Base-by-base conservation (phyloP, 1,139 yeast species). In the Diutina sp. region DNA sequence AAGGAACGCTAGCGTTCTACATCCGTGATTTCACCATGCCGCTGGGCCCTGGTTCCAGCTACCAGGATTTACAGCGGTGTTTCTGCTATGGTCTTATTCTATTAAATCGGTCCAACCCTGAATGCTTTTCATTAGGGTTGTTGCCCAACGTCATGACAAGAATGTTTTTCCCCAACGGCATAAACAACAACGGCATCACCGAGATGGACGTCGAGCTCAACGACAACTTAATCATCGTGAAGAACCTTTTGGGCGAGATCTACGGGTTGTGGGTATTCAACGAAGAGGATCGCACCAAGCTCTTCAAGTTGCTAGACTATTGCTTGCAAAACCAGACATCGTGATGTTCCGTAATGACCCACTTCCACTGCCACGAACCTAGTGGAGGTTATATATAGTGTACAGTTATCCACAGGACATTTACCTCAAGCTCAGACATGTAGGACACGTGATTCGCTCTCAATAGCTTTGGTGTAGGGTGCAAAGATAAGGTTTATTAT, bases 251-350 rank as follows among this genome's bases (percentile, higher is more conserved):
- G 57, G 95, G 90, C 12, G 90, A 85, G 55, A 87, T 90, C 57
- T 90, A 82, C 67, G 97, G 98, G 1, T 74, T 91, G 58, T 91
- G 97, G 97, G 78, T 90, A 28, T 90, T 87, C 66, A 84, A 87
- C 60, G 87, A 83, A 57, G 80, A 77, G 4, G 97, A 90, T 64
- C 75, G 97, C 63, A 77, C 77, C 55, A 79, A 81, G 62, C 74
- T 88, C 54, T 79, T 73, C 63, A 78, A 80, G 65, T 72, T 87
- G 57, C 69, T 89, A 47, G 80, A 83, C 58, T 83, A 77, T 67
- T 81, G 85, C 61, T 72, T 81, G 61, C 76, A 76, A 46, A 69
- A 69, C 56, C 72, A 72, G 29, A 18, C 46, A n/a, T 35, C 41
- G 41, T 35, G n/a, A 35, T 12, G 41, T 35, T n/a, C 41, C 41